Conservation (phyloP, 2,329 filamentous ascomycete genomes). For the Aureobasidium sp. region DNA sequence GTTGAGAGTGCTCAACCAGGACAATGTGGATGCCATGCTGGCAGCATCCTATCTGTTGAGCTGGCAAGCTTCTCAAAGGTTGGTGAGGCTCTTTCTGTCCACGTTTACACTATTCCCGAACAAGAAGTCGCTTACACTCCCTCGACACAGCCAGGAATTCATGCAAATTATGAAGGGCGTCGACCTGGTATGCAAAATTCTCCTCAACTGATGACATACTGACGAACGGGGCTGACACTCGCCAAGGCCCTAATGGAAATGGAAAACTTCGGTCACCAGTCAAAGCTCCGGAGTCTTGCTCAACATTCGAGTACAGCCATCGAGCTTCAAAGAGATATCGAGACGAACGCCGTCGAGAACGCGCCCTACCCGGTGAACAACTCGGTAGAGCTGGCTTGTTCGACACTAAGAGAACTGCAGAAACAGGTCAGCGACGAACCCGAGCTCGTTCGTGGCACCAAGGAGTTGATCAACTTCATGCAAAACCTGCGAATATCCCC, state of each 20-base stretch:
- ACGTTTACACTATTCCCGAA: background rate
- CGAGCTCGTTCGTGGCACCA: slow-evolving; percentile 8
- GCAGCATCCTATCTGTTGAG: slow-evolving; percentile 5
- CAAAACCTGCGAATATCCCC: slow-evolving; percentile 6
- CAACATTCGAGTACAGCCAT: background rate
- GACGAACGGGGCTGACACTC: background rate
- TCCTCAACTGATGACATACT: background rate
- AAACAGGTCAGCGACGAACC: slow-evolving; percentile 5
- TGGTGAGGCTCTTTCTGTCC: background rate
- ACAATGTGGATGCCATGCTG: slow-evolving; percentile 10
- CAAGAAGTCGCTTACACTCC: background rate
- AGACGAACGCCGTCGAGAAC: background rate
- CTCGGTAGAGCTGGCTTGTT: background rate
- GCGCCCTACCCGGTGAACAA: background rate
- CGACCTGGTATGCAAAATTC: background rate
- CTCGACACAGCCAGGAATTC: slow-evolving; percentile 6
- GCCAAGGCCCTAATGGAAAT: slow-evolving; percentile 10
- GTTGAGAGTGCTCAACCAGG: background rate
- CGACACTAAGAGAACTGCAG: background rate
- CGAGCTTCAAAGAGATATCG: background rate
- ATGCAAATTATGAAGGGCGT: slow-evolving; percentile 13
- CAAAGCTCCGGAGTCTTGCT: background rate
- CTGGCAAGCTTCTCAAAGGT: slow-evolving; percentile 11
- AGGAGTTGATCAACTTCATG: slow-evolving; percentile 10
- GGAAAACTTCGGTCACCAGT: slow-evolving; percentile 1